Evolutionary conservation across 2,329 filamentous ascomycete species (phyloP).

Genomic region (Curvularia sp.): DNA sequence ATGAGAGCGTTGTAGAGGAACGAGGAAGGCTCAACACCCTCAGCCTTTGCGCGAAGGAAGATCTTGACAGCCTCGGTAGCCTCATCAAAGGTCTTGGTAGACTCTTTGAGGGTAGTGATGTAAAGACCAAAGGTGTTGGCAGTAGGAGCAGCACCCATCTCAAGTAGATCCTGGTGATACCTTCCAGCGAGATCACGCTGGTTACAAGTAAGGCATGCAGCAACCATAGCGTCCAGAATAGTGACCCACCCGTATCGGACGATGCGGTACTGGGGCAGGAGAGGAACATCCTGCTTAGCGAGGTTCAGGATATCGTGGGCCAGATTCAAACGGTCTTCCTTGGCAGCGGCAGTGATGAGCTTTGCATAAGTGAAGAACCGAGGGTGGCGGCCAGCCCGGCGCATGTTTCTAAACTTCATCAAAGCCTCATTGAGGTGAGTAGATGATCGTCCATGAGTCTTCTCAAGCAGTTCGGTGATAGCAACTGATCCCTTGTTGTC

Average conservation of each 20-base stretch:
- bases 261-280: slow-evolving; percentile 81
- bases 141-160: slow-evolving; percentile 89
- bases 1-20: slow-evolving; percentile 99
- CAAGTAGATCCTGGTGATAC: slow-evolving; percentile 88
- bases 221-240: slow-evolving; percentile 95
- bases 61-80: slow-evolving; percentile 97
- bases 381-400: slow-evolving; percentile 86
- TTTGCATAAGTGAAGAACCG: slow-evolving; percentile 97
- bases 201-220: slow-evolving; percentile 83
- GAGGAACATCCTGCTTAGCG: slow-evolving; percentile 87
- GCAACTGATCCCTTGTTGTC: slow-evolving; percentile 92
- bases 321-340: slow-evolving; percentile 80
- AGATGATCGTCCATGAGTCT: slow-evolving; percentile 73
- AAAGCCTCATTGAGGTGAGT: slow-evolving; percentile 81
- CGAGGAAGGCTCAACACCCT: slow-evolving; percentile 93
- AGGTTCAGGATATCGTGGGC: slow-evolving; percentile 88
- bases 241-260: slow-evolving; percentile 96
- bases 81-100: slow-evolving; percentile 96
- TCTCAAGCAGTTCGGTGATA: slow-evolving; percentile 90
- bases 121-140: slow-evolving; percentile 98
- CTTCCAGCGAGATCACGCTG: slow-evolving; percentile 81
- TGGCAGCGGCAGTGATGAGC: slow-evolving; percentile 87
- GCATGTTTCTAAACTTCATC: slow-evolving; percentile 87
- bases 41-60: slow-evolving; percentile 89
- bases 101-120: slow-evolving; percentile 98